Evolutionary conservation across 192 early-diverging fungal species (phyloP).

Genomic region (Haplosporangium gracile): DNA sequence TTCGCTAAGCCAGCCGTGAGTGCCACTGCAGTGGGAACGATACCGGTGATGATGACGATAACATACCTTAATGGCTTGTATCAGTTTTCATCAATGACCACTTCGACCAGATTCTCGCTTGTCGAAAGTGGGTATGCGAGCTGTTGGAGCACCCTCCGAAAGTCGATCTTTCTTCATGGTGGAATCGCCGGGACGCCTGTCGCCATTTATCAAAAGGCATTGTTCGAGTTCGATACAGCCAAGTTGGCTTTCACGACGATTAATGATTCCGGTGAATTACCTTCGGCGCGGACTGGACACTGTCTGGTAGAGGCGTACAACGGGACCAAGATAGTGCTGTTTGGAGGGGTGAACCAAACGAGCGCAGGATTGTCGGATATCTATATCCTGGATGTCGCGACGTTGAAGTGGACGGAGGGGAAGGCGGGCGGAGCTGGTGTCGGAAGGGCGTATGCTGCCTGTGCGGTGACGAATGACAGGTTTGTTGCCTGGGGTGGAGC

Average conservation of each 20-base stretch:
- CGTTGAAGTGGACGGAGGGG: conserved; percentile 25
- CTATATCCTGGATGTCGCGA: conserved; percentile 22
- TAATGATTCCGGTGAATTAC: neutral
- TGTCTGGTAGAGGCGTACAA: conserved; percentile 6
- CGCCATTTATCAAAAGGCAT: neutral
- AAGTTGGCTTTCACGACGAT: neutral
- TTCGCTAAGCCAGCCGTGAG: neutral
- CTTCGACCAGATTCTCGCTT: neutral
- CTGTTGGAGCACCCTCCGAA: neutral
- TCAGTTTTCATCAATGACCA: neutral
- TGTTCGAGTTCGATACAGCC: neutral
- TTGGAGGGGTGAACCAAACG: conserved; percentile 12
- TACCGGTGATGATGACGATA: neutral
- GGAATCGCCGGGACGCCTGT: neutral
- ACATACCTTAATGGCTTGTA: neutral
- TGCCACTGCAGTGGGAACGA: neutral
- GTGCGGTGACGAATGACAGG: conserved; percentile 15
- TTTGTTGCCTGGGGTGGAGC: conserved; percentile 40
- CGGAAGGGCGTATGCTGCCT: conserved; percentile 9
- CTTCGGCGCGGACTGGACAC: neutral
- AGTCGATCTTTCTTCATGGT: conserved; percentile 1
- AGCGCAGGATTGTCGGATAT: neutral
- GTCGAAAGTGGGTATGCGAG: neutral
- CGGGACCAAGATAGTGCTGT: conserved; percentile 30
- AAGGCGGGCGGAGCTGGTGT: neutral